Conservation (phyloP, 1,284 basidiomycete species). For the Apiotrichum veenhuisii region DNA sequence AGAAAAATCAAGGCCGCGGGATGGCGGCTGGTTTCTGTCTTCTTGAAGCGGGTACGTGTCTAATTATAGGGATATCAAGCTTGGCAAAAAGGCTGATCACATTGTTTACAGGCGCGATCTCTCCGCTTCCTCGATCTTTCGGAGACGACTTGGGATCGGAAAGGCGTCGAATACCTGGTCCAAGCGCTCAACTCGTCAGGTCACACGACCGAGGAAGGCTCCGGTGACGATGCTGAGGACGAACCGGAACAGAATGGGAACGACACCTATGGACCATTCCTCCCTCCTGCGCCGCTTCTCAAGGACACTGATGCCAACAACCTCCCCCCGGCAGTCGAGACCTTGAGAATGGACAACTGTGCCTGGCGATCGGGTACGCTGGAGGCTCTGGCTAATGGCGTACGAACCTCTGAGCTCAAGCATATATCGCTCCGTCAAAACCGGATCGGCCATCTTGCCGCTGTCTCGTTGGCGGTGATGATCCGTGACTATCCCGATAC, state of each 20-base stretch:
- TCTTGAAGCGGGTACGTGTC: constrained; percentile 62
- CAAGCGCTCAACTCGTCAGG: constrained; percentile 56
- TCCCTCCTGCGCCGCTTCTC: constrained; percentile 39
- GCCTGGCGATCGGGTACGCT: constrained; percentile 65
- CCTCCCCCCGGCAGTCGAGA: constrained; percentile 55
- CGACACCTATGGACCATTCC: constrained; percentile 34
- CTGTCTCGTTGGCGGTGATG: constrained; percentile 88
- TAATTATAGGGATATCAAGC: not conserved
- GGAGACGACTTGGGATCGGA: constrained; percentile 79
- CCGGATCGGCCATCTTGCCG: constrained; percentile 72
- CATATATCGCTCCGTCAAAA: constrained; percentile 86
- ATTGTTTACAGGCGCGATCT: constrained; percentile 62
- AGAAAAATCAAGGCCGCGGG: constrained; percentile 70
- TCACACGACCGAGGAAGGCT: not conserved
- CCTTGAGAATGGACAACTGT: constrained; percentile 78
- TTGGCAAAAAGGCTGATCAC: constrained; percentile 2
- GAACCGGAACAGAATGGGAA: constrained; percentile 7
- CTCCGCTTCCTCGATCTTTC: constrained; percentile 85
- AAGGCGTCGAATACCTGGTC: constrained; percentile 74
- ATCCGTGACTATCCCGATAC: constrained; percentile 86
- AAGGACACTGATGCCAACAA: constrained; percentile 21
- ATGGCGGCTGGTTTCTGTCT: constrained; percentile 77
- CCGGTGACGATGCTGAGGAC: constrained; percentile 2
- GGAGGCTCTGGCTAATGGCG: constrained; percentile 71
- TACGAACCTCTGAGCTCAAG: constrained; percentile 73